These are phyloP conservation scores for Suzukiozyma palmioleophila DNA, from an alignment of 1,139 yeast species.

Conservation along the genomic window DNA sequence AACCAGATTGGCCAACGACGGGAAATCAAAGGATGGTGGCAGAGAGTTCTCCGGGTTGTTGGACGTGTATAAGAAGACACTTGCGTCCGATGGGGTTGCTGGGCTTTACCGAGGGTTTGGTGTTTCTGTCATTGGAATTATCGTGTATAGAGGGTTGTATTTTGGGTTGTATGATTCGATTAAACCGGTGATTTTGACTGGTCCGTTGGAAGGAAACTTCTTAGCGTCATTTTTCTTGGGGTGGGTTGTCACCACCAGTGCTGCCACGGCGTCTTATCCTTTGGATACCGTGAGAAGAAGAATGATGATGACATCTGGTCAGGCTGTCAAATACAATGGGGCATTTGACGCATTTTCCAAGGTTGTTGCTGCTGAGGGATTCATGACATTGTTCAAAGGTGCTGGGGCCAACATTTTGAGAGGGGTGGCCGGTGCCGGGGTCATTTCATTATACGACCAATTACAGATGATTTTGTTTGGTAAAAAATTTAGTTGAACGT, in stretches of 20 bases:
- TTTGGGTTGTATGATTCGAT: constrained; percentile 52
- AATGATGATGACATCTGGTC: constrained; percentile 57
- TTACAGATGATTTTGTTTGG: constrained; percentile 48
- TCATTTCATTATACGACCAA: constrained; percentile 50
- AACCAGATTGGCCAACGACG: constrained; percentile 54
- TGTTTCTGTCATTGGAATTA: constrained; percentile 49
- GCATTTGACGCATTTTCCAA: constrained; percentile 45
- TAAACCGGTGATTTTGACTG: constrained; percentile 51
- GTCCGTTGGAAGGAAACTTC: constrained; percentile 53
- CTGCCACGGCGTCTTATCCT: constrained; percentile 53
- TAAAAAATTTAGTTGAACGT: constrained; percentile 37
- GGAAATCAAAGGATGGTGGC: constrained; percentile 47
- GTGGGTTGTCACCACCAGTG: constrained; percentile 54
- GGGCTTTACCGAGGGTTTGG: constrained; percentile 58
- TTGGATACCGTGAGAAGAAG: constrained; percentile 53
- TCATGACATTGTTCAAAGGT: constrained; percentile 49
- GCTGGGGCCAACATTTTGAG: constrained; percentile 55
- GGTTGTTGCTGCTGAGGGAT: constrained; percentile 52
- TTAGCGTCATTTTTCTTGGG: constrained; percentile 52
- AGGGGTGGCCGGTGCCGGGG: constrained; percentile 58
- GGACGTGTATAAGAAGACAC: constrained; percentile 51
- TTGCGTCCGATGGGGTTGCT: constrained; percentile 52
- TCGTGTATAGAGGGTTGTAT: constrained; percentile 55
- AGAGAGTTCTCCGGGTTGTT: constrained; percentile 52
- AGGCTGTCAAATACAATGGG: constrained; percentile 50